Base-by-base conservation (phyloP, 441 rosid species). In the Oxalis stricta region DNA sequence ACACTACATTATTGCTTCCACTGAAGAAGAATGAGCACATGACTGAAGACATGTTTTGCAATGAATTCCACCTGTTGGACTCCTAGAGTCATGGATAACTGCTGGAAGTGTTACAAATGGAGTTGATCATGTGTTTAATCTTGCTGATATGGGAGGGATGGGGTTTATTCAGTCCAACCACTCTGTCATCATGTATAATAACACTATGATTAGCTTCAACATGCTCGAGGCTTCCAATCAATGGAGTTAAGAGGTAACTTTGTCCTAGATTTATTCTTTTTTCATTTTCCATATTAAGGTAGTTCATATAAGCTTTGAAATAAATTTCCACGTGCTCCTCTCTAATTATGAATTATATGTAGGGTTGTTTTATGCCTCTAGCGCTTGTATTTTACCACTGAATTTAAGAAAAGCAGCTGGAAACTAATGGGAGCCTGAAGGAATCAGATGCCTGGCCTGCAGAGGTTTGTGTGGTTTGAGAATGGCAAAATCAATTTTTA, bases 391-490 rank as follows among this genome's bases (percentile, higher is more conserved):
- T 61, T 89, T 82, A 44, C 94, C n/a, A n/a, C 98, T 7, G 94
- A 89, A 68, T 89, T 85, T 44, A n/a, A n/a, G n/a, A n/a, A n/a
- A 89, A 89, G 77, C 98, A 89, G 68, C 58, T 89, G 66, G 96
- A 89, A 6, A 89, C 94, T 26, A 85, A 85, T 56, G 98, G 85
- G 63, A 89, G 96, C 83, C 59, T 89, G 59, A 89, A 85, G 83
- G 98, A 89, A 59, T 58, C 96, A n/a, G 98, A 89, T 67, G 98
- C 96, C 32, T 89, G 98, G 96, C 96, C 96, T 53, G 98, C 98
- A 7, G 96, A 89, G 98, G 98, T 85, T 56, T 38, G 71, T 69
- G 28, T 47, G 20, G 29, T n/a, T 28, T 45, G 18, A 16, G 3
- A 3, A n/a, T n/a, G n/a, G n/a, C n/a, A n/a, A n/a, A 33, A 10